Percentiles rank a stretch among this genome's conserved stretches.
Conservation (phyloP, 176 grass and related monocot species). For the Aegilops speltoides region DNA sequence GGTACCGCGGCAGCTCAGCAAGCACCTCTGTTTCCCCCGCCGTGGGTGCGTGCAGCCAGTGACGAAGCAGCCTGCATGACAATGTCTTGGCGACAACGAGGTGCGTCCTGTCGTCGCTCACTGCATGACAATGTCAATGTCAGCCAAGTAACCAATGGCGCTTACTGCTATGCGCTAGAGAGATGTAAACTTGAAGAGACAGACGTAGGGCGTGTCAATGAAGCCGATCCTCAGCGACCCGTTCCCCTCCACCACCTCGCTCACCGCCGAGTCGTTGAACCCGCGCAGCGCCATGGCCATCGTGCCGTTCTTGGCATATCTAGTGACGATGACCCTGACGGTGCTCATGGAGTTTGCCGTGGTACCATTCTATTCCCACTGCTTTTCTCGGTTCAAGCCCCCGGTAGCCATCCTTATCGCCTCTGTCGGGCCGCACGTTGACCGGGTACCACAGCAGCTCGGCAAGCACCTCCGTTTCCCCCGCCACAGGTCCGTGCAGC, state of each 20-base stretch:
- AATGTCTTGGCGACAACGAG: no score
- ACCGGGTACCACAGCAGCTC: slow-evolving; percentile 83
- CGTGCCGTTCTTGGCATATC: background rate
- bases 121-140: no score
- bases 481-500: slow-evolving; percentile 38
- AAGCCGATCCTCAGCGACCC: slow-evolving; percentile 70
- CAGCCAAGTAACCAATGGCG: no score
- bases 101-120: slow-evolving; percentile 33
- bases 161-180: background rate
- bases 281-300: slow-evolving; percentile 47
- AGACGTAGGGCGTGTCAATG: slow-evolving; percentile 57
- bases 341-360: slow-evolving; percentile 33
- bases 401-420: slow-evolving; percentile 49
- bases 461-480: slow-evolving; percentile 45
- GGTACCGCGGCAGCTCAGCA: no score
- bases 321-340: slow-evolving; percentile 46
- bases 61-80: no score
- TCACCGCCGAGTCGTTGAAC: slow-evolving; percentile 33
- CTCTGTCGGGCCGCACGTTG: slow-evolving; percentile 50
- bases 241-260: slow-evolving; percentile 63
- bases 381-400: slow-evolving; percentile 60
- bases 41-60: no score
- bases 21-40: no score
- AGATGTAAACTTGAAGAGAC: slow-evolving; percentile 38
- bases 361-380: background rate